phyloP scores from a whole-genome alignment of 192 early-diverging fungal species.

The Umbelopsis sp. region DNA sequence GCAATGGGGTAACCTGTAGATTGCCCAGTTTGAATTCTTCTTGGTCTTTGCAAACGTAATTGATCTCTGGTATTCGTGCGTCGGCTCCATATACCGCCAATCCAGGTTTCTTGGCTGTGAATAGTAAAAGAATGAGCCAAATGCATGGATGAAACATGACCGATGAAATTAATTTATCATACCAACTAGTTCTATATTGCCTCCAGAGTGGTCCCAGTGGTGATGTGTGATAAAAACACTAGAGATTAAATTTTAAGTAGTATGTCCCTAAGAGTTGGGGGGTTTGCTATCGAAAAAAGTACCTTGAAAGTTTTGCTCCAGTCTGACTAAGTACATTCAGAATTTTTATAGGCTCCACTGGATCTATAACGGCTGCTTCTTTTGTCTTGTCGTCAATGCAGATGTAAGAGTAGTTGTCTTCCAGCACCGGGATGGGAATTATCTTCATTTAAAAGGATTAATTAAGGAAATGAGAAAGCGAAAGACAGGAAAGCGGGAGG shows the following conservation, averaged over 20 bases:
- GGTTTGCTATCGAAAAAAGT: neutral
- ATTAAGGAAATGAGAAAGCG: conserved; percentile 1
- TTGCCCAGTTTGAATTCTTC: conserved; percentile 78
- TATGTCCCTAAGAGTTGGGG: no score
- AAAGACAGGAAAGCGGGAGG: conserved; percentile 22
- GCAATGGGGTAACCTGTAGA: conserved; percentile 69
- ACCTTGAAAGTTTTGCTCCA: conserved; percentile 54
- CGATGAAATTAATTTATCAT: neutral
- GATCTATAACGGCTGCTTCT: conserved; percentile 81
- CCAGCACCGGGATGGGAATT: conserved; percentile 65
- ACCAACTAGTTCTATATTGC: conserved; percentile 67
- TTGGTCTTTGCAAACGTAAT: conserved; percentile 68
- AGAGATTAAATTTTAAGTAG: no score
- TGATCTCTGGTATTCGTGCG: conserved; percentile 81
- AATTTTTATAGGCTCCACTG: conserved; percentile 80
- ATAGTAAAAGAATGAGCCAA: no score
- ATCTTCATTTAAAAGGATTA: conserved; percentile 50
- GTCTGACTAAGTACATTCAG: conserved; percentile 55
- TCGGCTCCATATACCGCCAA: conserved; percentile 86
- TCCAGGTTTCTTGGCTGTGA: conserved; percentile 49
- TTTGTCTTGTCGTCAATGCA: conserved; percentile 70
- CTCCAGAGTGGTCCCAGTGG: conserved; percentile 87
- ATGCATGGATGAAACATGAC: neutral
- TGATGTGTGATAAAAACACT: conserved; percentile 86
- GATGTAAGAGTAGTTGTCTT: conserved; percentile 90